Evolutionary conservation across 306 rosid genomes (phyloP), one percentile per base, ranked within the genome.

Genomic region (Elaeagnus macrophylla): DNA sequence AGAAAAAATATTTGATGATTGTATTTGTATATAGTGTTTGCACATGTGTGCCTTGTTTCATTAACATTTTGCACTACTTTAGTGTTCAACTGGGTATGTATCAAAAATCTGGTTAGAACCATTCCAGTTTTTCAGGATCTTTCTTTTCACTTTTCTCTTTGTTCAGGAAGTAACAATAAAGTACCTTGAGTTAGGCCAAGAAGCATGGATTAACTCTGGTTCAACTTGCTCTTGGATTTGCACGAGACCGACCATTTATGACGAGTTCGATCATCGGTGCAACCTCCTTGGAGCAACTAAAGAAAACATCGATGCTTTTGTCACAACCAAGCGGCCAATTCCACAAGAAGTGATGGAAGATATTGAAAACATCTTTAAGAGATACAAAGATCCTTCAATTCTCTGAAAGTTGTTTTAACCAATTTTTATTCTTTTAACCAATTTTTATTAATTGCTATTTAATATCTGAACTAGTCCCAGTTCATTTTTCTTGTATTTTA

Each of bases 251-350:
- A 9, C 95, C 95, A 41, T 91, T 91, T 69, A 58, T 86, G 81
- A 77, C 99, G 11, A 87, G 96, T 75, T 80, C 95, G 37, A 87
- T 91, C 35, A 59, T 91, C 6, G 99, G 96, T 50, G 96, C 96
- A 69, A 84, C 96, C 40, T 87, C 96, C 41, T 67, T 91, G 46
- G 72, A 80, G 13, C 99, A 87, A 60, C 81, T 84, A 19, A 91
- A 76, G 69, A 84, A 75, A 79, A 91, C 59, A 70, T 87, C 10
- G 82, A 87, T 62, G 99, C 86, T 55, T 91, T 77, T 65, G 55
- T 69, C 44, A 54, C 62, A 45, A 84, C 87, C 1, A 75, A 80
- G 72, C 68, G 95, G 39, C 96, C 96, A 19, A 73, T 87, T 43
- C 85, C 87, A 14, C 76, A 57, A 25, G 85, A 79, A 71, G 70